Conservation (phyloP, 768 basidiomycete genomes). For the Auricularia sp. region DNA sequence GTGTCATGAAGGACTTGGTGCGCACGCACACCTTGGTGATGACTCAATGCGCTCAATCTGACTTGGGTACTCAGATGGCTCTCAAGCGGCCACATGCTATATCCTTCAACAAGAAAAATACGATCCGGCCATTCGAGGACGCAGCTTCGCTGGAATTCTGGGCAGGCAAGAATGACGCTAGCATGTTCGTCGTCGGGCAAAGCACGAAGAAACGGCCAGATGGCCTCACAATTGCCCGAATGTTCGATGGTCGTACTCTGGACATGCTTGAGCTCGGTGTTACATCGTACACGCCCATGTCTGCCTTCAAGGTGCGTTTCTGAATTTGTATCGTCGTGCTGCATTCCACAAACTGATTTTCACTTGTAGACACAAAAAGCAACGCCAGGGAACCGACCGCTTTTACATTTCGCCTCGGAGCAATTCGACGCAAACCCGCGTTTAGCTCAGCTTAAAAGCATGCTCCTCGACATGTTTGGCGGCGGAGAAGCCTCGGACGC, state of each 20-base stretch:
- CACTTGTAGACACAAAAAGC: constrained; percentile 67
- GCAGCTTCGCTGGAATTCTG: constrained; percentile 82
- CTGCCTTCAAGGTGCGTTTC: constrained; percentile 64
- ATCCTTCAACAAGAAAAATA: constrained; percentile 90
- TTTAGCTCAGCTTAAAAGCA: constrained; percentile 82
- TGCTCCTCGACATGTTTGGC: constrained; percentile 86
- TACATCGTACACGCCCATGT: constrained; percentile 68
- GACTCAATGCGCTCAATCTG: background rate
- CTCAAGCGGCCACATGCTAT: constrained; percentile 87
- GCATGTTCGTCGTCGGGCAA: constrained; percentile 81
- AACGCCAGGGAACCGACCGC: constrained; percentile 78
- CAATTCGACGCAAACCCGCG: constrained; percentile 92
- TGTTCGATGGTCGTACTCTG: constrained; percentile 74
- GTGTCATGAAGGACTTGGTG: constrained; percentile 84
- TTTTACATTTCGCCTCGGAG: constrained; percentile 93
- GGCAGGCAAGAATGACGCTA: constrained; percentile 88
- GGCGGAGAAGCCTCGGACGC: constrained; percentile 69
- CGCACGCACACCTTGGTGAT: constrained; percentile 18
- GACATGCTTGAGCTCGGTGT: constrained; percentile 96
- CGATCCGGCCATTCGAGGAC: constrained; percentile 83
- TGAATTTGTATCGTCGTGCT: background rate
- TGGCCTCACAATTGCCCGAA: constrained; percentile 73
- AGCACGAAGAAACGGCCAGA: constrained; percentile 92
- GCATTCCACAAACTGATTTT: background rate
- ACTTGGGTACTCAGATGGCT: constrained; percentile 53